Evolutionary conservation across 1,139 yeast genomes (phyloP).

Genomic region (Kodamaea fungicola): DNA sequence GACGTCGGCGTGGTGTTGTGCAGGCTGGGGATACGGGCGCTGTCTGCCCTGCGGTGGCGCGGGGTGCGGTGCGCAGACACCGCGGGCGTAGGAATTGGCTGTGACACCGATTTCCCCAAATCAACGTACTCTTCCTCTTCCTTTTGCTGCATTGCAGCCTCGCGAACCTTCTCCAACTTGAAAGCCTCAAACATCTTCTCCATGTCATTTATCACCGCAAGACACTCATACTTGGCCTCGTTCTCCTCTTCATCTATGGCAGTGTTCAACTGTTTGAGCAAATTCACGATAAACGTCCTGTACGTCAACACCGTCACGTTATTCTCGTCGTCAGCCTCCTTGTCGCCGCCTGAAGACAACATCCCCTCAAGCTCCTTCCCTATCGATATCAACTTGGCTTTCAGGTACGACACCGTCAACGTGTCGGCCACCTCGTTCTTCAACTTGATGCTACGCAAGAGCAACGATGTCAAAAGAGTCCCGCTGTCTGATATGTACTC

Average conservation of each 20-base stretch:
- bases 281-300: conserved; percentile 48
- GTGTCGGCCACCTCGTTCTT: conserved; percentile 48
- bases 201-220: conserved; percentile 58
- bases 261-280: conserved; percentile 49
- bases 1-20: conserved; percentile 2
- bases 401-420: conserved; percentile 52
- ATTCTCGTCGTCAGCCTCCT: conserved; percentile 11
- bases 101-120: conserved; percentile 1
- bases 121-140: conserved; percentile 3
- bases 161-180: conserved; percentile 34
- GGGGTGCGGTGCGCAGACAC: background rate
- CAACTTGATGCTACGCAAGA: conserved; percentile 46
- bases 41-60: conserved; percentile 3
- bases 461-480: conserved; percentile 49
- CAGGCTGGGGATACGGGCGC: conserved; percentile 9
- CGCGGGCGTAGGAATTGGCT: conserved; percentile 1
- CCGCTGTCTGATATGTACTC: conserved; percentile 59
- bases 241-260: conserved; percentile 48
- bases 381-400: conserved; percentile 52
- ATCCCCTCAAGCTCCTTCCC: conserved; percentile 52
- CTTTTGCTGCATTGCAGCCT: conserved; percentile 8
- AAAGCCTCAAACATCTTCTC: conserved; percentile 59
- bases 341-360: conserved; percentile 16
- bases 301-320: conserved; percentile 43
- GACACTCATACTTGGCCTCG: conserved; percentile 53